Evolutionary conservation across 257 asterid species (phyloP), one percentile per base, ranked within the genome.

Genomic region (Solanum appendiculatum): DNA sequence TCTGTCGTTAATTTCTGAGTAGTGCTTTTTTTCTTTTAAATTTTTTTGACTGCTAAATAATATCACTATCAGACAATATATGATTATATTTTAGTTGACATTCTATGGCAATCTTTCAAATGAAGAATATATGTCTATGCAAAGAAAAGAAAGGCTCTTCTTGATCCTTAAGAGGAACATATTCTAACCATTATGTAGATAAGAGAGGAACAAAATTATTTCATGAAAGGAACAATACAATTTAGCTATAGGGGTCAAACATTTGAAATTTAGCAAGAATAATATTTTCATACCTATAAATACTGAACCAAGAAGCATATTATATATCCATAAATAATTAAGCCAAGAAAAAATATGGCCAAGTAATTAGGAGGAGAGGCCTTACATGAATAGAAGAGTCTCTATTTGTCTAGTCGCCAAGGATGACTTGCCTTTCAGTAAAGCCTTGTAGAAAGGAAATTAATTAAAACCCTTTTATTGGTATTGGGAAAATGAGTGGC

Each of bases 391-490:
- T 46, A 80, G 85, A 46, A 80, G 85, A 80, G 66, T 29, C 4
- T n/a, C 25, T 27, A 14, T 29, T 44, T 29, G 85, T 80, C 29
- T 80, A 46, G 85, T 46, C 27, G 85, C 85, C 85, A 80, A 46
- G 85, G 85, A 80, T 80, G 85, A 80, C 85, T 80, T 80, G 85
- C 85, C 85, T 46, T 46, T 80, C 85, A 80, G 29, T 66, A 80
- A 46, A 29, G 42, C 42, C 63, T 75, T 27, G 29, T 14, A 80
- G 46, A 80, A 46, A 9, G 11, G 66, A 29, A 44, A 27, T 16
- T 72, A 37, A 25, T 7, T 33, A 37, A 3, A 21, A 2, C 9
- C 11, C 20, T 80, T 80, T 80, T 29, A 3, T 46, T 80, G 66
- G 66, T 73, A 73, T 80, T 80, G 85, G 11, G 20, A 77, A 40